Evolutionary conservation across 1,284 basidiomycete genomes (phyloP).

Genomic region (Pseudozyma hubeiensis): DNA sequence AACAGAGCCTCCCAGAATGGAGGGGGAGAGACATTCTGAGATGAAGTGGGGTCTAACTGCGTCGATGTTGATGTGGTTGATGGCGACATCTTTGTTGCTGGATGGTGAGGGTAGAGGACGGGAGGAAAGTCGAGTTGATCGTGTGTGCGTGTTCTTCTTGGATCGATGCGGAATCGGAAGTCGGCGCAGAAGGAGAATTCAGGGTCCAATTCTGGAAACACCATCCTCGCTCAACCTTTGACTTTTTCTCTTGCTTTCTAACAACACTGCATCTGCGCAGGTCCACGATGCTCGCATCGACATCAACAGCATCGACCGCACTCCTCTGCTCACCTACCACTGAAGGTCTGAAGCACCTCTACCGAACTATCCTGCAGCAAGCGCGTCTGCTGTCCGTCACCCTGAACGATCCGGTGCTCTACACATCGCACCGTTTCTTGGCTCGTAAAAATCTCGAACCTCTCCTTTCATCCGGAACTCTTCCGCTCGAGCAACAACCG

Average conservation of each 20-base stretch:
- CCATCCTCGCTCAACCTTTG: background rate
- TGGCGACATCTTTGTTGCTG: slow-evolving; percentile 10
- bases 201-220: slow-evolving; percentile 13
- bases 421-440: slow-evolving; percentile 30
- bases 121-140: background rate
- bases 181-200: slow-evolving; percentile 15
- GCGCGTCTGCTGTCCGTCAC: slow-evolving; percentile 35
- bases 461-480: slow-evolving; percentile 9
- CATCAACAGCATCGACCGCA: slow-evolving; percentile 9
- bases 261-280: too few species aligned
- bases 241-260: background rate
- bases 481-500: background rate
- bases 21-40: background rate
- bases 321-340: slow-evolving; percentile 4
- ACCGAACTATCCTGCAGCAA: slow-evolving; percentile 34
- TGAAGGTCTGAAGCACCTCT: slow-evolving; percentile 38
- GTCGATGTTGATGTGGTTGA: background rate
- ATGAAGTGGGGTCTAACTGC: background rate
- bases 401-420: slow-evolving; percentile 25
- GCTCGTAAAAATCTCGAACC: slow-evolving; percentile 41
- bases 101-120: background rate
- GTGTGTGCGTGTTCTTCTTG: slow-evolving; percentile 16
- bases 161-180: slow-evolving; percentile 10
- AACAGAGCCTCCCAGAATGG: slow-evolving; percentile 47
- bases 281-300: slow-evolving; percentile 12